Evolutionary conservation across 2,329 filamentous ascomycete species (phyloP).

Genomic region (Onygenales sp.): DNA sequence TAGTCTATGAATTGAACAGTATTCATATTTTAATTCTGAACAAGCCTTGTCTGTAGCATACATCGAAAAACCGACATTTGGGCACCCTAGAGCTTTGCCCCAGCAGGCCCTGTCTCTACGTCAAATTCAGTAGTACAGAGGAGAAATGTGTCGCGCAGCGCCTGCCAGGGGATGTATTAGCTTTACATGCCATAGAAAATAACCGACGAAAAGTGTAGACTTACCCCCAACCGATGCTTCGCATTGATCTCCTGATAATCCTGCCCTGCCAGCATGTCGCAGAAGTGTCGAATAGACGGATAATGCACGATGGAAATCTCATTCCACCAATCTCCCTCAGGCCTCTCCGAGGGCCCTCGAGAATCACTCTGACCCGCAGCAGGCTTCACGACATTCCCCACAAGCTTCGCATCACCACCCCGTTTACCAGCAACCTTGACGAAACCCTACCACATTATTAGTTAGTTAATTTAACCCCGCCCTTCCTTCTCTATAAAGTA

Average conservation of each 20-base stretch:
- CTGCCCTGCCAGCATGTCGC: conserved; percentile 48
- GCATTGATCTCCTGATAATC: conserved; percentile 53
- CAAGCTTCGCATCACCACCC: conserved; percentile 53
- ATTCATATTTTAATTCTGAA: too few species aligned
- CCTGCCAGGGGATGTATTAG: conserved; percentile 16
- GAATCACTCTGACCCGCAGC: conserved; percentile 15
- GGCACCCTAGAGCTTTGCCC: conserved; percentile 18
- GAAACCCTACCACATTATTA: conserved; percentile 17
- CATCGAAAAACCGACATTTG: background rate
- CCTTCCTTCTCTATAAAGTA: background rate
- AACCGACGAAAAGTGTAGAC: conserved; percentile 7
- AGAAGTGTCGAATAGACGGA: conserved; percentile 52
- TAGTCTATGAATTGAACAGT: too few species aligned
- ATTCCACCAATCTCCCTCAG: conserved; percentile 42
- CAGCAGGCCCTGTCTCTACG: conserved; percentile 18
- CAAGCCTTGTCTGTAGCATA: too few species aligned
- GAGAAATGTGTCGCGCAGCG: conserved; percentile 44
- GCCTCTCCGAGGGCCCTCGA: conserved; percentile 12
- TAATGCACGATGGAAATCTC: conserved; percentile 58
- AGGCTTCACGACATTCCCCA: conserved; percentile 44
- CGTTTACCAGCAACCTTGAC: conserved; percentile 40
- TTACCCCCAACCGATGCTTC: conserved; percentile 38
- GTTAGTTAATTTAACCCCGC: background rate
- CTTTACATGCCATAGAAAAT: background rate
- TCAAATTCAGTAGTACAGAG: conserved; percentile 45